Base-by-base conservation (phyloP, 2,329 filamentous ascomycete genomes). In the Cladobotryum mycophilum region DNA sequence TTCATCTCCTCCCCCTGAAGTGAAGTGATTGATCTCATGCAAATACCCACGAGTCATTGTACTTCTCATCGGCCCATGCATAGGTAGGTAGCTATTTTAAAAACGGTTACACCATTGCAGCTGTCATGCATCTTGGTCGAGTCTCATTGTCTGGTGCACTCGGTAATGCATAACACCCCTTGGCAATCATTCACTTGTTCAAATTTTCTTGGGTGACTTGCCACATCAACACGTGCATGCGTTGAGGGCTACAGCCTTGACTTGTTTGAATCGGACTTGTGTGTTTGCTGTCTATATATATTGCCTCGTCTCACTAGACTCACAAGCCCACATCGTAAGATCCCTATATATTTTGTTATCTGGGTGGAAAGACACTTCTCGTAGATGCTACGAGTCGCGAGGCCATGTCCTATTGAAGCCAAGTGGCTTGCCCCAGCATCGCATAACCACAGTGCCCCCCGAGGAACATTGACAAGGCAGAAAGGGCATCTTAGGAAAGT, bases 241-340 rank as follows among this genome's bases (percentile, higher is more conserved):
- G 40, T 18, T 17, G 44, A 42, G 12, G n/a, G 25, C n/a, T 25
- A 18, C 30, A 20, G 36, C 13, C 40, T 46, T 9, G 43, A 38
- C 33, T 47, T 54, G 48, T 30, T 44, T 35, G 37, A 52, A 35
- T 34, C 25, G 49, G 40, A 52, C 34, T 42, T 30, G 25, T 41
- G 48, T 51, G 48, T 54, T 49, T 40, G 33, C 33, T 51, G 46
- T 56, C 52, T 53, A 53, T 41, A 53, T 53, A 20, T 20, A 51
- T 25, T 52, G 45, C 46, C 51, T 56, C 45, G 49, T 47, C 49
- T 53, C 46, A 48, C 51, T 45, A 48, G 42, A 34, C 37, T 48
- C 41, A 45, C 35, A 44, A 42, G 25, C 37, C 45, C 18, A 22
- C 9, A 40, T 44, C 38, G 35, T 33, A 41, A 18, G 25, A 45